Evolutionary conservation across 148 eudicot genomes (phyloP), one percentile per base, ranked within the genome.

Genomic region (Salicornia ramosissima): DNA sequence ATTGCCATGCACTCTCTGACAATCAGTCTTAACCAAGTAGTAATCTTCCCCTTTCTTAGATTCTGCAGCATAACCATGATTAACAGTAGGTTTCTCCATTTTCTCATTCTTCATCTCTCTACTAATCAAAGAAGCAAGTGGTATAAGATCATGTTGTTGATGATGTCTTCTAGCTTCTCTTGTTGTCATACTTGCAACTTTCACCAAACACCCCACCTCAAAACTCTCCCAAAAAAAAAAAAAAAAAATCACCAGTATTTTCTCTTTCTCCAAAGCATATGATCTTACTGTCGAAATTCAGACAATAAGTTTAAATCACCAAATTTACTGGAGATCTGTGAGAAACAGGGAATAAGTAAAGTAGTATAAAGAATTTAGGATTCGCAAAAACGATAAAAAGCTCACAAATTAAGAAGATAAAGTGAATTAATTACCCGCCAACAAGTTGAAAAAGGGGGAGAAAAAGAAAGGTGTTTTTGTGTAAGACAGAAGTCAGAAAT

Each of bases 41-140:
- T 78, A 91, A 81, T 91, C 97, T 45, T 91, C 97, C 68, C 95
- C 97, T 83, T 88, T 91, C 79, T 80, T 86, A 47, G 94, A 82
- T 74, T 86, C 87, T 43, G 85, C 91, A 29, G 97, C 87, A 79
- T 84, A 71, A 5, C 97, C 97, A 78, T 76, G 85, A 39, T 78
- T 78, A 67, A 88, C 78, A 21, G 56, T 80, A 19, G 97, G 97
- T 74, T 85, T 91, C 76, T 85, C 94, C 88, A 88, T 83, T 75
- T 85, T 88, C 78, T 91, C 97, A 67, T 55, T 86, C 76, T 73
- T 88, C 78, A 86, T 63, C 71, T 91, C 97, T 67, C 79, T 82
- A 69, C 82, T 82, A 19, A 91, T 85, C 60, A 88, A 77, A 67
- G 88, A 80, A 63, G 91, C 95, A 12, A 91, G 75, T 28, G 97